These are phyloP conservation scores for Alopecurus myosuroides DNA, from an alignment of 176 grass and related monocot species.

Conservation along the genomic window DNA sequence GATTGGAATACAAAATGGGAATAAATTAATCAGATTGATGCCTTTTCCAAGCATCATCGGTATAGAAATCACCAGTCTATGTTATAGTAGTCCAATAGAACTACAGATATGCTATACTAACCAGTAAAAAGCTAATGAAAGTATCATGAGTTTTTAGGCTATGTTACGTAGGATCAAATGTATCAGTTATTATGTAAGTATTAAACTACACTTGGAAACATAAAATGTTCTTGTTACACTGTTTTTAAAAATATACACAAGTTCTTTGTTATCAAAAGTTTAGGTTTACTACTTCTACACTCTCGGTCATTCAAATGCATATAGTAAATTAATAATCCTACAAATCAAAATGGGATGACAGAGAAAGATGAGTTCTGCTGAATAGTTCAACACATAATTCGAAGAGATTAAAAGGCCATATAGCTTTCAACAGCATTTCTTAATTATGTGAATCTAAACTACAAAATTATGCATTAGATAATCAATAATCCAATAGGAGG, in stretches of 20 bases:
- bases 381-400: too few species aligned
- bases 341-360: too few species aligned
- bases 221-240: background rate
- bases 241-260: background rate
- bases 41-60: too few species aligned
- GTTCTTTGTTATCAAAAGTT: background rate
- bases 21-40: too few species aligned
- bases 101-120: background rate
- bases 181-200: background rate
- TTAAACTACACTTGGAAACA: background rate
- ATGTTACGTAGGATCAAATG: background rate
- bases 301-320: too few species aligned
- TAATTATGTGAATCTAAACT: background rate
- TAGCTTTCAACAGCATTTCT: background rate
- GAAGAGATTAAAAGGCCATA: background rate
- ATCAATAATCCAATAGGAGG: slow-evolving; percentile 16
- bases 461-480: background rate
- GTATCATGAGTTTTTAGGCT: background rate
- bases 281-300: too few species aligned
- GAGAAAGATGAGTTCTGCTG: too few species aligned
- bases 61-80: too few species aligned
- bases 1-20: too few species aligned
- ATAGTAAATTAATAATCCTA: too few species aligned
- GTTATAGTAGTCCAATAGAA: too few species aligned
- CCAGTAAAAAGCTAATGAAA: background rate